phyloP scores from a whole-genome alignment of 2,329 filamentous ascomycete genomes.

The Hypomyces perniciosus region DNA sequence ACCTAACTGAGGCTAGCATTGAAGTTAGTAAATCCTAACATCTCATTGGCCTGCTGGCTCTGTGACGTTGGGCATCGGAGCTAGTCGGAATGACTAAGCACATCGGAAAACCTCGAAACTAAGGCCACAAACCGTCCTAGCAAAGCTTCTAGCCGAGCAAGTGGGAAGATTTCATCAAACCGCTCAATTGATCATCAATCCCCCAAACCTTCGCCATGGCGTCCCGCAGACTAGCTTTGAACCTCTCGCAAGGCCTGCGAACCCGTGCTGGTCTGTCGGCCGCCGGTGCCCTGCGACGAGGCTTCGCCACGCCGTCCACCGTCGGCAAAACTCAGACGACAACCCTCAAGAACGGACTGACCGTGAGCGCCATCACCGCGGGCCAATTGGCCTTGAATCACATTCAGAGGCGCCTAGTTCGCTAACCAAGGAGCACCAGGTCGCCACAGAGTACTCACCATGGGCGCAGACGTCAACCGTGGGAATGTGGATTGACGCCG shows the following conservation, averaged over 20 bases:
- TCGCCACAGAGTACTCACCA: conserved; percentile 95
- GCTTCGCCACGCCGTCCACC: conserved; percentile 79
- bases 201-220: conserved; percentile 66
- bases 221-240: conserved; percentile 94
- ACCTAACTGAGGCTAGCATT: background rate
- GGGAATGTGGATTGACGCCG: conserved; percentile 98
- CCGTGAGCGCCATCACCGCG: conserved; percentile 51
- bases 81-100: conserved; percentile 37
- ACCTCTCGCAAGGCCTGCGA: conserved; percentile 85
- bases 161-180: conserved; percentile 49
- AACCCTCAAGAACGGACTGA: conserved; percentile 95
- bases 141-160: conserved; percentile 42
- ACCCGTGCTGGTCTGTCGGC: conserved; percentile 77
- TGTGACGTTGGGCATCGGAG: conserved; percentile 29
- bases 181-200: conserved; percentile 47
- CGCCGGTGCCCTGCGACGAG: conserved; percentile 71
- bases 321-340: conserved; percentile 89
- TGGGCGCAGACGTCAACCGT: conserved; percentile 98
- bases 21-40: conserved; percentile 27
- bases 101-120: conserved; percentile 29
- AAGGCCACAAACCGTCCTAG: conserved; percentile 40
- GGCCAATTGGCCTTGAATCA: conserved; percentile 34
- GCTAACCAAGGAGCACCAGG: conserved; percentile 48
- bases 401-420: conserved; percentile 14
- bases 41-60: conserved; percentile 26